Evolutionary conservation across 305 asterid species (phyloP).

Genomic region (Lippia alba): DNA sequence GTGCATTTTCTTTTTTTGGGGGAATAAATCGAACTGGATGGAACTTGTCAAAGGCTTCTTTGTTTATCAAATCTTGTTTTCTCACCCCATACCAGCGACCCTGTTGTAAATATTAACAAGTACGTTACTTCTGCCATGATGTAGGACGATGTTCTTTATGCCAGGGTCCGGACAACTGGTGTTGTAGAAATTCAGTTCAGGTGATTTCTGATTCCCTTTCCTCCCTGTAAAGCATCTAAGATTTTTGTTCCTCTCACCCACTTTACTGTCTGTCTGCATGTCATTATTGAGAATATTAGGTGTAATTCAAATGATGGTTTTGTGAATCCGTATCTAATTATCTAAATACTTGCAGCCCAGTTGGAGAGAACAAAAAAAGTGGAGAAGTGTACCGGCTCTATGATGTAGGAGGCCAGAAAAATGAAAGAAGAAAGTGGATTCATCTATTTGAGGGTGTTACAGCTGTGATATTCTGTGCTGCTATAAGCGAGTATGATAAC

Average conservation of each 20-base stretch:
- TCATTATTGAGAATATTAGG: constrained; percentile 14
- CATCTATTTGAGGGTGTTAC: constrained; percentile 98
- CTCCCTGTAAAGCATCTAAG: constrained; percentile 16
- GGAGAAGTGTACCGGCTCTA: constrained; percentile 96
- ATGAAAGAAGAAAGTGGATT: constrained; percentile 99
- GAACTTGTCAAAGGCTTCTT: constrained; percentile 14
- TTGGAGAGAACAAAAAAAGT: constrained; percentile 94
- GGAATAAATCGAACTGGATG: neutral
- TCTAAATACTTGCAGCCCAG: constrained; percentile 79
- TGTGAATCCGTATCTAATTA: constrained; percentile 32
- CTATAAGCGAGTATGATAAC: constrained; percentile 89
- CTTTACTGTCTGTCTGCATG: constrained; percentile 23
- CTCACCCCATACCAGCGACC: constrained; percentile 10
- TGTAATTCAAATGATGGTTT: constrained; percentile 19
- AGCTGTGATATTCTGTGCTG: constrained; percentile 98
- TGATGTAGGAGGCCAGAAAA: constrained; percentile 99
- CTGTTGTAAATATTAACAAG: constrained; percentile 27
- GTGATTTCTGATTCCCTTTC: constrained; percentile 52
- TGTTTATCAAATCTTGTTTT: constrained; percentile 5
- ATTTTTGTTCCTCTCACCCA: constrained; percentile 6
- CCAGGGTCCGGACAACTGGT: constrained; percentile 98
- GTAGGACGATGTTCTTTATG: constrained; percentile 97
- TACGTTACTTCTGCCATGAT: constrained; percentile 39
- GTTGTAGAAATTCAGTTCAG: constrained; percentile 99
- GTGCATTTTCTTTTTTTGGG: neutral